phyloP scores from a whole-genome alignment of 2,329 filamentous ascomycete species.

The Fusarium nisikadoi region DNA sequence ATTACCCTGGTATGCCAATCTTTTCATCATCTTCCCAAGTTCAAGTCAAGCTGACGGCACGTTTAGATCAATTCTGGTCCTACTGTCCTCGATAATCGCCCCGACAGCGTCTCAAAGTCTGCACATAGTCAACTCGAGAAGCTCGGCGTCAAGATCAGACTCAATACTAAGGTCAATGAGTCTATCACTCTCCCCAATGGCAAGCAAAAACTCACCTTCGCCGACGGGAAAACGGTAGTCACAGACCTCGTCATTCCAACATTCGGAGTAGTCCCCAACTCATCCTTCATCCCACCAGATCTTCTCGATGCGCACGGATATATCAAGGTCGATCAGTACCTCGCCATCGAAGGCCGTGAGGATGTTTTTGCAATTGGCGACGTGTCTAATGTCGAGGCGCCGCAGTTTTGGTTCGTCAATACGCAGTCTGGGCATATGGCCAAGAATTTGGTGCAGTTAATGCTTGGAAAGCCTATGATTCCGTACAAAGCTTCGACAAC shows the following conservation, averaged over 20 bases:
- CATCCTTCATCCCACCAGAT: background rate
- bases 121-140: background rate
- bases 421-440: background rate
- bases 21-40: accelerated
- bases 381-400: background rate
- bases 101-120: background rate
- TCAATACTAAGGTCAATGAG: background rate
- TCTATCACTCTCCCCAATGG: background rate
- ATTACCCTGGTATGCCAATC: background rate
- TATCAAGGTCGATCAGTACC: background rate
- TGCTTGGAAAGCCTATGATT: background rate
- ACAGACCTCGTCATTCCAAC: background rate
- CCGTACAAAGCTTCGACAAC: background rate
- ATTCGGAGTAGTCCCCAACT: background rate
- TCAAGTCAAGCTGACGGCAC: background rate
- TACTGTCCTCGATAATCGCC: background rate
- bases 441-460: background rate
- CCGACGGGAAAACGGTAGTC: background rate
- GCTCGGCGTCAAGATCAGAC: background rate
- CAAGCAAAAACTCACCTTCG: background rate
- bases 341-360: background rate
- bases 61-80: background rate
- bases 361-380: background rate
- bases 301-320: background rate
- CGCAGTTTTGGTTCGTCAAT: background rate